Evolutionary conservation across 2,329 filamentous ascomycete genomes (phyloP).

Genomic region (Botrytis cinerea): DNA sequence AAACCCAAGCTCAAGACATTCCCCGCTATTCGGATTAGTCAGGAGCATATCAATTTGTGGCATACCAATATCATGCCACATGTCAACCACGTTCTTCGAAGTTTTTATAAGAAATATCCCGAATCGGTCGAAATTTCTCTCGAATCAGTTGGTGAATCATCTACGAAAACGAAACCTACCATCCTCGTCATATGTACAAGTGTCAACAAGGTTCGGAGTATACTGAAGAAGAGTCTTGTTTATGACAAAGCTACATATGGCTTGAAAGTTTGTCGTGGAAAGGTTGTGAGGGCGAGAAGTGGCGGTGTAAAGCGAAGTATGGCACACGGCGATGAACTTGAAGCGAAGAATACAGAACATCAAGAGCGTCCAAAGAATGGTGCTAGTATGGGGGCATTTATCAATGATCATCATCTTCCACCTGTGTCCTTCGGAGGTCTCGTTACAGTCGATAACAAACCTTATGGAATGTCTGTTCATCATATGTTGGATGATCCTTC

Average conservation of each 20-base stretch:
- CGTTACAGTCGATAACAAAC: constrained; percentile 78
- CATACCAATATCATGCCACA: constrained; percentile 70
- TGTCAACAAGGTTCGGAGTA: constrained; percentile 69
- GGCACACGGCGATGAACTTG: constrained; percentile 46
- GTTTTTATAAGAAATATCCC: constrained; percentile 70
- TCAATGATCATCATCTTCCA: constrained; percentile 80
- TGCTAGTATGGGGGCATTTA: constrained; percentile 90
- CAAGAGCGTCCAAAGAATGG: constrained; percentile 80
- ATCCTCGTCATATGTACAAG: constrained; percentile 78
- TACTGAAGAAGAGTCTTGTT: constrained; percentile 68
- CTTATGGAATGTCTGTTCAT: constrained; percentile 94
- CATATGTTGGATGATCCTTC: constrained; percentile 85
- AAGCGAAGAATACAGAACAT: constrained; percentile 70
- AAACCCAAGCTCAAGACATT: constrained; percentile 57
- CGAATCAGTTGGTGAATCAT: constrained; percentile 70
- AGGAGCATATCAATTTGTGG: constrained; percentile 69
- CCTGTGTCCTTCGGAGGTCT: constrained; percentile 90
- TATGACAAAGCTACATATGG: constrained; percentile 67
- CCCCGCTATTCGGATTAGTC: constrained; percentile 58
- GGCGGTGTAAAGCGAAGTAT: constrained; percentile 46
- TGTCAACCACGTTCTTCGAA: constrained; percentile 68
- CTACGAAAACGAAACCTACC: constrained; percentile 67
- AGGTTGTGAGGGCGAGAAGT: constrained; percentile 62
- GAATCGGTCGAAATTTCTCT: constrained; percentile 80
- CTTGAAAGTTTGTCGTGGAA: constrained; percentile 72